Evolutionary conservation across 768 basidiomycete species (phyloP).

Genomic region (Lactarius sp.): DNA sequence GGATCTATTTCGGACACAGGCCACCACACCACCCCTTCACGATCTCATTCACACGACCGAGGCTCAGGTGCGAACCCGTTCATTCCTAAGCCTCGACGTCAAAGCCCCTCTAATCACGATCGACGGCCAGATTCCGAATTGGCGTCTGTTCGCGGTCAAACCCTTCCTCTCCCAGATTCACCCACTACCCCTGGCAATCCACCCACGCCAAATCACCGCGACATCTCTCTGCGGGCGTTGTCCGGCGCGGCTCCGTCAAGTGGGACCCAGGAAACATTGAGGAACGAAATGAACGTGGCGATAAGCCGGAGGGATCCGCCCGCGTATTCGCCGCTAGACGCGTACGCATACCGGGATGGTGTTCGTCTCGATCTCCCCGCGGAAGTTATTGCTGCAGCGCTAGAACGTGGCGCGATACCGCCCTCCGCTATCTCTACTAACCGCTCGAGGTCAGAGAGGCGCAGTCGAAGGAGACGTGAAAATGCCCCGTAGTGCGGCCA

Average conservation of each 20-base stretch:
- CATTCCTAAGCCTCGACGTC: slow-evolving; percentile 60
- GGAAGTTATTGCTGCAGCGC: slow-evolving; percentile 83
- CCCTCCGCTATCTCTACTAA: slow-evolving; percentile 48
- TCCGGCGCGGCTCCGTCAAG: slow-evolving; percentile 28
- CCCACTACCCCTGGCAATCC: slow-evolving; percentile 67
- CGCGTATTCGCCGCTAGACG: slow-evolving; percentile 84
- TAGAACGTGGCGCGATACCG: slow-evolving; percentile 72
- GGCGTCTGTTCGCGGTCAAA: slow-evolving; percentile 56
- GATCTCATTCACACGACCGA: slow-evolving; percentile 48
- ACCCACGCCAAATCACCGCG: slow-evolving; percentile 77
- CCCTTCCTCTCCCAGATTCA: slow-evolving; percentile 60
- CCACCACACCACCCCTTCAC: slow-evolving; percentile 43
- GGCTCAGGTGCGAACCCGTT: slow-evolving; percentile 82
- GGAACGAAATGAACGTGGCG: slow-evolving; percentile 33
- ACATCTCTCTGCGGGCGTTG: slow-evolving; percentile 75
- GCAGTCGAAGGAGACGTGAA: slow-evolving; percentile 51
- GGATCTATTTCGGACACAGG: slow-evolving; percentile 30
- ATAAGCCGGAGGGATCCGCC: slow-evolving; percentile 66
- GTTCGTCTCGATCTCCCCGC: slow-evolving; percentile 93
- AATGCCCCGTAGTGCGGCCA: slow-evolving; percentile 6
- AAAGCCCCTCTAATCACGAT: slow-evolving; percentile 59
- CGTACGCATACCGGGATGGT: slow-evolving; percentile 78
- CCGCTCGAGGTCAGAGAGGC: slow-evolving; percentile 50
- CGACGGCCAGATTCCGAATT: slow-evolving; percentile 61
- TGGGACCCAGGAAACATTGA: slow-evolving; percentile 6